A percentile compares a stretch with the other conserved stretches of the same genome.
Conservation (phyloP, 441 rosid species). For the Populus hybrid region DNA sequence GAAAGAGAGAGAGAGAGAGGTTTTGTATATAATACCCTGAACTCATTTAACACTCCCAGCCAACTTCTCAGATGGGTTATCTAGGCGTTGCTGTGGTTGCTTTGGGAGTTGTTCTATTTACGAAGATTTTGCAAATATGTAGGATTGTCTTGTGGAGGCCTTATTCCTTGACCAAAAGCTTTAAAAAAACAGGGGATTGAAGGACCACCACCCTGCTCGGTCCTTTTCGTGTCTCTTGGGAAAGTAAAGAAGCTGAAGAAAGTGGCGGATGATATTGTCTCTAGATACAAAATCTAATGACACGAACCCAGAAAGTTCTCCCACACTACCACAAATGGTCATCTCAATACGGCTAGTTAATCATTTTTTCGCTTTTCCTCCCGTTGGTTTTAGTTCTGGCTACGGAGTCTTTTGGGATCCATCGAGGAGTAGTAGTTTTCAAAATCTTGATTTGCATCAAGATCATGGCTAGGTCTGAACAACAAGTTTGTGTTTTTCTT, state of each 20-base stretch:
- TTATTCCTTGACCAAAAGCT: conserved; percentile 22
- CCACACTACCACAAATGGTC: conserved; percentile 25
- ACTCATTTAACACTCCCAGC: no score
- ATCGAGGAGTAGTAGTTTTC: no score
- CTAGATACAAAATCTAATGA: conserved; percentile 25
- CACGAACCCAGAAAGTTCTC: conserved; percentile 4
- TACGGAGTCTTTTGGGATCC: neutral
- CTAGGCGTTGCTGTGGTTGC: no score
- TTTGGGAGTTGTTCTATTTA: neutral
- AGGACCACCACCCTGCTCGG: conserved; percentile 27
- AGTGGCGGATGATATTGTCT: neutral
- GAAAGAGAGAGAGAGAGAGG: no score
- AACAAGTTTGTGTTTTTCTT: no score
- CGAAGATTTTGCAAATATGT: conserved; percentile 12
- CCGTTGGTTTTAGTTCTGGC: neutral
- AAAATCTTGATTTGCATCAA: no score
- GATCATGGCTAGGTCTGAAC: no score
- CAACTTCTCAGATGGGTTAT: no score
- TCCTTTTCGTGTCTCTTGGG: conserved; percentile 26
- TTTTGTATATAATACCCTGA: no score
- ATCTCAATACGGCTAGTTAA: conserved; percentile 15
- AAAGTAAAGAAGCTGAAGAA: conserved; percentile 22
- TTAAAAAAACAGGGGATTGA: conserved; percentile 31
- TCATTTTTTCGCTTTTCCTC: neutral
- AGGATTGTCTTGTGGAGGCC: conserved; percentile 33